phyloP scores from a whole-genome alignment of 805 yeast species.

The Debaryomyces tyrocola region DNA sequence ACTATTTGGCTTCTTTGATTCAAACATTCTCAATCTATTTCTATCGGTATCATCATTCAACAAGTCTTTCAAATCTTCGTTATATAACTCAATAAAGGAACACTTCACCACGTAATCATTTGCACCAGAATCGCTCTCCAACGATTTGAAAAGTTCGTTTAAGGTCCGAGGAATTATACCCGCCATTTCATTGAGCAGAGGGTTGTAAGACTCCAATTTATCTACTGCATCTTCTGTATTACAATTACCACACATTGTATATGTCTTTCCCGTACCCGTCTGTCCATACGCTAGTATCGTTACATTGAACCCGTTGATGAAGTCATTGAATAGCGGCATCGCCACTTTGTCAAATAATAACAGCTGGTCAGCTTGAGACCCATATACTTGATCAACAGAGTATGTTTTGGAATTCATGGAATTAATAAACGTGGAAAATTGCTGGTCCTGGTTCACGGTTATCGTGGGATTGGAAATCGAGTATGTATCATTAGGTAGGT shows the following conservation, averaged over 20 bases:
- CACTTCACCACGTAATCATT: slow-evolving; percentile 68
- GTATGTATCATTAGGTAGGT: slow-evolving; percentile 39
- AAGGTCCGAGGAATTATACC: slow-evolving; percentile 62
- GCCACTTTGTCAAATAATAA: slow-evolving; percentile 68
- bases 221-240: neutral
- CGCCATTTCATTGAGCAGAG: slow-evolving; percentile 28
- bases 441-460: slow-evolving; percentile 16
- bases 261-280: slow-evolving; percentile 89
- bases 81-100: slow-evolving; percentile 82
- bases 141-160: slow-evolving; percentile 48
- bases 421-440: slow-evolving; percentile 23
- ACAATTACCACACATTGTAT: slow-evolving; percentile 60
- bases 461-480: slow-evolving; percentile 22
- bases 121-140: slow-evolving; percentile 14
- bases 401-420: slow-evolving; percentile 54
- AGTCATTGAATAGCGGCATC: slow-evolving; percentile 69
- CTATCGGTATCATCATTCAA: slow-evolving; percentile 47
- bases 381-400: slow-evolving; percentile 77
- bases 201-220: slow-evolving; percentile 2
- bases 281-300: slow-evolving; percentile 79
- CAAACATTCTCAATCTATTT: slow-evolving; percentile 37
- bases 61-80: slow-evolving; percentile 80
- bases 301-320: slow-evolving; percentile 61
- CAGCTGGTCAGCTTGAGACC: slow-evolving; percentile 75
- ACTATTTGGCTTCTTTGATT: slow-evolving; percentile 13